Base-by-base conservation (phyloP, 129 eudicot species). In the Flaveria brownii region DNA sequence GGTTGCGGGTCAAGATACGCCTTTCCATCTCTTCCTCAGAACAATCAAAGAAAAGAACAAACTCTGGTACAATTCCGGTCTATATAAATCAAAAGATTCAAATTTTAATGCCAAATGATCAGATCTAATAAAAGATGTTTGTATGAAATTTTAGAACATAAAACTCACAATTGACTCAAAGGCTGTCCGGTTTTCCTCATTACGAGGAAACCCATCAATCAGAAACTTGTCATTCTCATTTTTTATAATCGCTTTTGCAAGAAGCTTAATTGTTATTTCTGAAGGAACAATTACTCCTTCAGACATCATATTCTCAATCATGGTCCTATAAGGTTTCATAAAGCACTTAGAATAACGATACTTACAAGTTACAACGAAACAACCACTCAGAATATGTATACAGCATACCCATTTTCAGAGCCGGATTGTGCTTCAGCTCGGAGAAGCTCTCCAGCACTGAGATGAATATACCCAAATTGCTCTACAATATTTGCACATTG, bases 401-500 rank as follows among this genome's bases (percentile, higher is more conserved):
- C 11, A 22, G 10, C 30, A 16, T 88, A 94, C 98, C 97, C 98
- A 57, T 94, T 86, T 76, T 91, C 93, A 39, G 97, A 91, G 22
- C 96, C 96, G 52, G 96, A 91, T 79, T 89, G 91, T 45, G 80
- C 84, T 85, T 94, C 97, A 28, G 96, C 97, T 64, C 98, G 80
- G 57, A 94, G 92, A 81, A 94, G 98, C 80, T 94, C 98, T 66
- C 98, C 98, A 30, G 98, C 98, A 88, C 98, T 94, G 33, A 94
- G 93, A 87, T 94, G 98, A 65, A 97, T 89, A 76, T 94, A 94
- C 75, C 98, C 97, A 76, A 85, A 94, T 39, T 91, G 82, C 77
- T 91, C 76, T 9, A 94, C 98, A 71, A 94, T 94, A 79, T 91
- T 86, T 66, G 92, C 90, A 82, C 98, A 91, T 74, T 94, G 98